Evolutionary conservation across 805 yeast species (phyloP).

Genomic region (Saturnispora zaruensis): DNA sequence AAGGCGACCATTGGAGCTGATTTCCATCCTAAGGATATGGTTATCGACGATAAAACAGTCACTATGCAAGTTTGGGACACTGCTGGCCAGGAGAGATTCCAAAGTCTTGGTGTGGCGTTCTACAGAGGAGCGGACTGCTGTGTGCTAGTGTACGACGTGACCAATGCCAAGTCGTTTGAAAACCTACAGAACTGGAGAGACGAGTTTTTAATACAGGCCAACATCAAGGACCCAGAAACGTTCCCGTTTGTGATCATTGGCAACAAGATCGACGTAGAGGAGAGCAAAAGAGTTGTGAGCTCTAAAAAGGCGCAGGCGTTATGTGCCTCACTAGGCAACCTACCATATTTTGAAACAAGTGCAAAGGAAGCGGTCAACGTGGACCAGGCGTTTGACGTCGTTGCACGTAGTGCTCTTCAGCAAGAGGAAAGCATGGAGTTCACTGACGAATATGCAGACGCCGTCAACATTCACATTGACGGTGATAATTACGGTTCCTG

Average conservation of each 20-base stretch:
- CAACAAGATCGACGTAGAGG: conserved; percentile 92
- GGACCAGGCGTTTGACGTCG: conserved; percentile 91
- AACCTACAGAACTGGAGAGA: conserved; percentile 86
- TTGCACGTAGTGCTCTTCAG: conserved; percentile 90
- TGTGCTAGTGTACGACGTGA: conserved; percentile 90
- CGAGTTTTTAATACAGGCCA: conserved; percentile 89
- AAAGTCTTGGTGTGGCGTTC: conserved; percentile 92
- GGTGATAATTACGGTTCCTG: conserved; percentile 63
- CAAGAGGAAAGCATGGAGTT: conserved; percentile 90
- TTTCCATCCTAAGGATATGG: conserved; percentile 83
- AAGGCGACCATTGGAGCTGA: conserved; percentile 98
- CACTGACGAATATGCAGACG: conserved; percentile 91
- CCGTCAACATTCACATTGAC: conserved; percentile 89
- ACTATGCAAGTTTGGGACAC: conserved; percentile 95
- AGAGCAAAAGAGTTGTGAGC: conserved; percentile 66
- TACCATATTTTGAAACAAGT: conserved; percentile 94
- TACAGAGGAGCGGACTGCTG: conserved; percentile 98
- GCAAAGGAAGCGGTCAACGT: conserved; percentile 96
- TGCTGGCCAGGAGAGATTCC: conserved; percentile 98
- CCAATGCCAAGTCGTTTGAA: conserved; percentile 89
- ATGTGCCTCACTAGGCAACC: conserved; percentile 44
- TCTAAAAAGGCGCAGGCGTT: conserved; percentile 42
- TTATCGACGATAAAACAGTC: conserved; percentile 73
- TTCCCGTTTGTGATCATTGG: conserved; percentile 96
- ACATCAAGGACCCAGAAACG: conserved; percentile 85